Base-by-base conservation (phyloP, 768 basidiomycete species). In the Macrolepiota albuminosa region DNA sequence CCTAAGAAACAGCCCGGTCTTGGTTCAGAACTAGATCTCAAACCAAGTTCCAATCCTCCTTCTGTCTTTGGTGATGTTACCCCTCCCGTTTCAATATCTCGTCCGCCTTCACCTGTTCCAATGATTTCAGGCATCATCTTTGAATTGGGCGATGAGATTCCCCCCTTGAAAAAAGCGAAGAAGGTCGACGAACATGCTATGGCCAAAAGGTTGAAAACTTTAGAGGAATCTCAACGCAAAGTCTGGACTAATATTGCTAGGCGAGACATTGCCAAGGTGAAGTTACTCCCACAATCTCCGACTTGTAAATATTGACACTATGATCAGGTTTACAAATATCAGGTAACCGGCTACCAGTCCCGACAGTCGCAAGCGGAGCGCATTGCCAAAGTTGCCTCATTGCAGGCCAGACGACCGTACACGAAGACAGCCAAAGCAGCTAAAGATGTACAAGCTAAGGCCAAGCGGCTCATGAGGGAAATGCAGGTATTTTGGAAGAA, bases 401-500 rank as follows among this genome's bases (percentile, higher is more conserved):
- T 89, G 33, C 90, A 94, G 72, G 90, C 89, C 6, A 86, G 89
- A 26, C 84, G 83, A 63, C 90, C 91, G 0, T 87, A 86, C 64
- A 82, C 80, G 9, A 85, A 85, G 67, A 87, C 89, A 1, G 81
- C 87, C 13, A 94, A 92, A 70, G 82, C 85, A 5, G 81, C 79
- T 60, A 96, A 95, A 72, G 93, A 95, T 62, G 77, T 85, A 2
- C 92, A 94, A 70, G 84, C 85, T 21, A 93, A 93, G 69, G 88
- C 87, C 26, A 94, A 91, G 71, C 84, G 91, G 43, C 77, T 95
- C 42, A 93, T 93, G 90, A 86, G 94, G 33, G 95, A 98, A 78
- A 94, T 98, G 90, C 85, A 95, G 61, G 85, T 94, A 21, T 95
- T 95, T 75, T 97, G 94, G 94, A 95, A 92, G 76, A 94, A 94